A percentile compares a stretch with the other conserved stretches of the same genome.
phyloP scores from a whole-genome alignment of 495 filamentous ascomycete genomes.

The Thozetella sp. region DNA sequence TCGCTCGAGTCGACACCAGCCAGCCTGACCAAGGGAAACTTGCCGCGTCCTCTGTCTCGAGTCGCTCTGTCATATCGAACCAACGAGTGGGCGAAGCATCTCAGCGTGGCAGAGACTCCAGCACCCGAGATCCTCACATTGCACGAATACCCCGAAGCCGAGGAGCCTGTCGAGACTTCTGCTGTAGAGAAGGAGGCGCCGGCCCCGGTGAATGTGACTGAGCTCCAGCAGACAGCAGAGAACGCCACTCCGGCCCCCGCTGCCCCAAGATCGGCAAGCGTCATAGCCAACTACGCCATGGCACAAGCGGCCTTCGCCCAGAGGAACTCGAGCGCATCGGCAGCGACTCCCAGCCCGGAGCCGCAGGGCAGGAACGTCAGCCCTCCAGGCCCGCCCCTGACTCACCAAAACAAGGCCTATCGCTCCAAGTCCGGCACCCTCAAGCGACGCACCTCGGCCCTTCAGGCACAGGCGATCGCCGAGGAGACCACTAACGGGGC shows the following conservation, averaged over 20 bases:
- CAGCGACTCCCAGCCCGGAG: constrained; percentile 14
- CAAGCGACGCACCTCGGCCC: constrained; percentile 11
- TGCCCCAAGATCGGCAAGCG: constrained; percentile 30
- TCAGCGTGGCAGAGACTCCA: constrained; percentile 75
- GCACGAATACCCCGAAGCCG: constrained; percentile 31
- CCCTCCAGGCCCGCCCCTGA: neutral
- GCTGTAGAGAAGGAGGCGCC: constrained; percentile 46
- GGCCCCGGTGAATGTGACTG: constrained; percentile 64
- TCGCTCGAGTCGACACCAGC: constrained; percentile 40
- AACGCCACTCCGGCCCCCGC: constrained; percentile 40
- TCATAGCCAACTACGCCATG: constrained; percentile 22
- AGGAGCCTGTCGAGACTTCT: constrained; percentile 16
- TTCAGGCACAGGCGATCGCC: constrained; percentile 34
- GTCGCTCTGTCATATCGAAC: constrained; percentile 84
- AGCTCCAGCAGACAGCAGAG: constrained; percentile 71
- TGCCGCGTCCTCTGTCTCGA: constrained; percentile 63
- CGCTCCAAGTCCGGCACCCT: constrained; percentile 20
- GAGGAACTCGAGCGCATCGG: constrained; percentile 20
- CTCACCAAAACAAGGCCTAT: constrained; percentile 12
- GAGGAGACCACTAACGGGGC: constrained; percentile 24
- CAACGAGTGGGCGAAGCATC: constrained; percentile 96
- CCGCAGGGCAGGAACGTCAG: constrained; percentile 6
- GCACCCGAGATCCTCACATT: constrained; percentile 63
- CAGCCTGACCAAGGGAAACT: constrained; percentile 47
- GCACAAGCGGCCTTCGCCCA: constrained; percentile 11